A percentile compares a stretch with the other conserved stretches of the same genome.
phyloP scores from a whole-genome alignment of 345 rosid species.

The Anastatica hierochuntica region DNA sequence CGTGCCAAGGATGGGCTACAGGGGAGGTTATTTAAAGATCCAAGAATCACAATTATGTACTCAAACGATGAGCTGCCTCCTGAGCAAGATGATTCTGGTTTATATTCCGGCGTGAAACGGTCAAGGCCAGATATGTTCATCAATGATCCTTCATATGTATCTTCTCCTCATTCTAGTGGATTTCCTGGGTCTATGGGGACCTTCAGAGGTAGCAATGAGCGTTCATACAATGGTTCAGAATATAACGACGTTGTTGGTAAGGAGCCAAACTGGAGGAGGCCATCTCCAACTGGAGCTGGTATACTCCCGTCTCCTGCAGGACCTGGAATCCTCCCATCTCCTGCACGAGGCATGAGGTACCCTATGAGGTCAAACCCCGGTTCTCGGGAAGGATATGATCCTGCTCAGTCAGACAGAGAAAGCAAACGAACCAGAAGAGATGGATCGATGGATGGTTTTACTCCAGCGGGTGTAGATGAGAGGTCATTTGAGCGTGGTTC shows the following conservation, averaged over 20 bases:
- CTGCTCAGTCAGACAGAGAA: constrained; percentile 47
- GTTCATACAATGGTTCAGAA: too few species aligned
- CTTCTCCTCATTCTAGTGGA: constrained; percentile 30
- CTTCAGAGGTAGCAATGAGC: constrained; percentile 46
- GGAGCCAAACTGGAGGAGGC: too few species aligned
- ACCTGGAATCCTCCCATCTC: constrained; percentile 45
- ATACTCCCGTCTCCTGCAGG: constrained; percentile 49
- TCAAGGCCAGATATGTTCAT: constrained; percentile 43
- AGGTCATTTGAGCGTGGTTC: constrained; percentile 38
- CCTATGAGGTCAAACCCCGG: constrained; percentile 40
- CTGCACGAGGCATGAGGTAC: constrained; percentile 44
- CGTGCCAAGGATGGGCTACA: constrained; percentile 91
- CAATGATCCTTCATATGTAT: constrained; percentile 37
- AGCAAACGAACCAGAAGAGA: constrained; percentile 69
- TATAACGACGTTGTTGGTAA: constrained; percentile 36
- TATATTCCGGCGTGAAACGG: constrained; percentile 46
- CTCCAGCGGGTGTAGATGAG: constrained; percentile 44
- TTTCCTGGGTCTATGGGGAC: constrained; percentile 36
- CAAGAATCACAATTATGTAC: constrained; percentile 80
- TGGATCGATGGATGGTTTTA: constrained; percentile 37
- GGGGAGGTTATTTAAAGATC: constrained; percentile 84
- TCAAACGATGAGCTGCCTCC: constrained; percentile 61
- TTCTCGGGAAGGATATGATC: constrained; percentile 73
- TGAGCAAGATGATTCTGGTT: constrained; percentile 40
- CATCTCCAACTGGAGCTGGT: constrained; percentile 51